phyloP scores from a whole-genome alignment of 768 basidiomycete genomes.

The Ramaria sp. region DNA sequence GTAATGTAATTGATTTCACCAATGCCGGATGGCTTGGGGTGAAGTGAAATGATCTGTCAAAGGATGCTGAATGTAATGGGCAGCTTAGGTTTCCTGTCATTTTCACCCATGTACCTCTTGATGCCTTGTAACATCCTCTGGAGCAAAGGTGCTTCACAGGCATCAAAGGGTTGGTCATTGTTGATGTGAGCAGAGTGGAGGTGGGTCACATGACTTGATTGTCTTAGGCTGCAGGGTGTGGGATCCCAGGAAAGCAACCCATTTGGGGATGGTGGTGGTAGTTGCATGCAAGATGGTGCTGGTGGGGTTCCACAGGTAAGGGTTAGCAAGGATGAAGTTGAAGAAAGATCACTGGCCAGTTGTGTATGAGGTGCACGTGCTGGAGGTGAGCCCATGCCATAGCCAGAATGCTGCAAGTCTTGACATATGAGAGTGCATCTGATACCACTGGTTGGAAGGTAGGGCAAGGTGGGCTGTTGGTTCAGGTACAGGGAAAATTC shows the following conservation, averaged over 20 bases:
- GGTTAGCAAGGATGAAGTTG: constrained; percentile 2
- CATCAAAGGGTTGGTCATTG: constrained; percentile 16
- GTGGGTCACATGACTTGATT: constrained; percentile 18
- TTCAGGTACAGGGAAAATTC: constrained; percentile 18
- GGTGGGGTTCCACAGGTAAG: constrained; percentile 11
- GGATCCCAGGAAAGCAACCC: constrained; percentile 16
- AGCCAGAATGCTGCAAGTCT: constrained; percentile 10
- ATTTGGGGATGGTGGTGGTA: constrained; percentile 11
- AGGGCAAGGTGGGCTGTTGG: constrained; percentile 14
- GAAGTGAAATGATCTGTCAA: no score
- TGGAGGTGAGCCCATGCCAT: constrained; percentile 22
- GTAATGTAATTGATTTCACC: no score
- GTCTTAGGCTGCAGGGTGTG: constrained; percentile 9
- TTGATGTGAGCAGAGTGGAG: constrained; percentile 21
- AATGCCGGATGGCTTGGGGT: no score
- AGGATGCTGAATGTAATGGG: constrained; percentile 20
- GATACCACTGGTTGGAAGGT: constrained; percentile 14
- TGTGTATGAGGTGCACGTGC: constrained; percentile 21
- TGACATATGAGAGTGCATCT: constrained; percentile 10
- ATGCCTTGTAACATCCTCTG: constrained; percentile 9
- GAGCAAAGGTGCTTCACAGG: constrained; percentile 19
- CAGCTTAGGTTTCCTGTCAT: constrained; percentile 16
- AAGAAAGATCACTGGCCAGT: constrained; percentile 23
- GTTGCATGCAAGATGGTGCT: constrained; percentile 9
- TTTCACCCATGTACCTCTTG: constrained; percentile 15